Conservation (phyloP, 768 basidiomycete species). For the Dacryopinax spathularia region DNA sequence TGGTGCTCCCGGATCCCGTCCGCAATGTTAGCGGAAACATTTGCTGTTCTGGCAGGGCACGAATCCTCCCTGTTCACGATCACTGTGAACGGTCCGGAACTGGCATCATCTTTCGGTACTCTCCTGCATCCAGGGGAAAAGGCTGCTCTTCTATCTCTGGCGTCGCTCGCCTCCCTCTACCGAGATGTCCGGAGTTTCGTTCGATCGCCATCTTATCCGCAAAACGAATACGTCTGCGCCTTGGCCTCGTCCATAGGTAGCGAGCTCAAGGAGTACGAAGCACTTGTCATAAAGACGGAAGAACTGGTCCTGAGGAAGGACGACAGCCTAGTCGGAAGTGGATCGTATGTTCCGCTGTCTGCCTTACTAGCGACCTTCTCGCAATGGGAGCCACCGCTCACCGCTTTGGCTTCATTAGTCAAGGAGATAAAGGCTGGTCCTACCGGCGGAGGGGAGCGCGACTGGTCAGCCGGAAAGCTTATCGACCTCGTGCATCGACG, state of each 20-base stretch:
- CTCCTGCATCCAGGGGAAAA: constrained; percentile 83
- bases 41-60: constrained; percentile 78
- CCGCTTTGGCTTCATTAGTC: constrained; percentile 51
- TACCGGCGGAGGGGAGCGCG: constrained; percentile 13
- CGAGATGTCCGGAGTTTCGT: constrained; percentile 50
- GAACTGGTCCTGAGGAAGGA: constrained; percentile 64
- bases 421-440: constrained; percentile 32
- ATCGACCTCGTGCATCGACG: constrained; percentile 64
- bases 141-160: constrained; percentile 68
- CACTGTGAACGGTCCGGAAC: constrained; percentile 33
- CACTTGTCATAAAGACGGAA: constrained; percentile 65
- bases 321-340: constrained; percentile 57
- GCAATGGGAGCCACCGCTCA: constrained; percentile 77
- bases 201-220: constrained; percentile 29
- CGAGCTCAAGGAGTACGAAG: constrained; percentile 69
- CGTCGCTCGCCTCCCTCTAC: constrained; percentile 60
- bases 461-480: constrained; percentile 59
- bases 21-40: constrained; percentile 74
- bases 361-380: constrained; percentile 70
- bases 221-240: constrained; percentile 59
- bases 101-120: constrained; percentile 45
- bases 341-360: constrained; percentile 75
- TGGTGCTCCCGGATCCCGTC: background rate
- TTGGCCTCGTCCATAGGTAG: constrained; percentile 57
- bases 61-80: constrained; percentile 64